Conservation (phyloP, 805 yeast species). For the Saturnispora bothae region DNA sequence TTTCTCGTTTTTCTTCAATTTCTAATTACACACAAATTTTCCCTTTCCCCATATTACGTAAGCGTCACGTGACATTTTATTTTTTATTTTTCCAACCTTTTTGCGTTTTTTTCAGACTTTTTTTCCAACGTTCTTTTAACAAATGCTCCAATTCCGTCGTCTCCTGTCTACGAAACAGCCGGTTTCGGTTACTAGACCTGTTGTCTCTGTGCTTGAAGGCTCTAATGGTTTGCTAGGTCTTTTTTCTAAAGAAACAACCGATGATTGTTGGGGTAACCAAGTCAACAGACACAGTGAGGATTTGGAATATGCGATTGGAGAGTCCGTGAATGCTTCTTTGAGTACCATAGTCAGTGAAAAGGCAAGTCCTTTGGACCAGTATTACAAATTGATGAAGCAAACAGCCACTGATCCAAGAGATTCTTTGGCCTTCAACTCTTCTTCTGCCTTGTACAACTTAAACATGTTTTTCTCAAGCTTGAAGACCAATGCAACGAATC, state of each 20-base stretch:
- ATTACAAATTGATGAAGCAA: conserved; percentile 28
- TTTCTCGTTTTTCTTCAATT: not conserved
- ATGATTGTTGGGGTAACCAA: conserved; percentile 41
- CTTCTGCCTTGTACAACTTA: conserved; percentile 37
- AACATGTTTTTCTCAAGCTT: conserved; percentile 40
- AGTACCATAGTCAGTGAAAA: not conserved
- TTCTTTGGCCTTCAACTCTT: conserved; percentile 23
- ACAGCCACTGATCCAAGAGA: conserved; percentile 35
- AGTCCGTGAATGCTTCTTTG: conserved; percentile 14
- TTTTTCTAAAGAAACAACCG: conserved; percentile 35
- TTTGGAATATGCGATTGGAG: conserved; percentile 29
- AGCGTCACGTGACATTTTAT: too few species aligned
- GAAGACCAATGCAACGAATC: conserved; percentile 17
- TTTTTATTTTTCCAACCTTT: too few species aligned
- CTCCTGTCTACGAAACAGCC: not conserved
- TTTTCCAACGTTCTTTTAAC: not conserved
- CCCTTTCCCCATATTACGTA: too few species aligned
- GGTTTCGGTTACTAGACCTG: not conserved
- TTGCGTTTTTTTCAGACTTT: not conserved
- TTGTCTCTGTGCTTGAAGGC: not conserved
- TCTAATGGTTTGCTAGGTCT: conserved; percentile 38
- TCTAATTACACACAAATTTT: too few species aligned
- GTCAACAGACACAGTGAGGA: conserved; percentile 29
- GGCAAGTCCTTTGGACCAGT: conserved; percentile 17
- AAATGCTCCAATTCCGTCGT: not conserved